These are phyloP conservation scores for Ogataea degrootiae DNA, from an alignment of 805 yeast genomes.

Conservation along the genomic window DNA sequence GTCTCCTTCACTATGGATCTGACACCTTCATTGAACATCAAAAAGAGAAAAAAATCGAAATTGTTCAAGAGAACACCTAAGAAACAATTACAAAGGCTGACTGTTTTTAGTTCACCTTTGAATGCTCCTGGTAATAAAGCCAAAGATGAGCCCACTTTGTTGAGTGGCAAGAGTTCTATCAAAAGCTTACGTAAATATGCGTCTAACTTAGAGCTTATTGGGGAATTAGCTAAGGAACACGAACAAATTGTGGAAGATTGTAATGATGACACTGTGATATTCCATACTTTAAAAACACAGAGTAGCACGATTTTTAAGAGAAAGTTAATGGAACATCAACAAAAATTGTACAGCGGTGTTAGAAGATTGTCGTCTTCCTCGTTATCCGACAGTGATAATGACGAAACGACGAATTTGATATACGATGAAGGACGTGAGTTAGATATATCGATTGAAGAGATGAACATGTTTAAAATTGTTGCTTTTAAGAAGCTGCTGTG, in stretches of 20 bases:
- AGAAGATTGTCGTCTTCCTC: not conserved
- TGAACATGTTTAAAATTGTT: constrained; percentile 23
- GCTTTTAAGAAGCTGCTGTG: constrained; percentile 18
- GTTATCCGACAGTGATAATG: not conserved
- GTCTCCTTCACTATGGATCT: constrained; percentile 27
- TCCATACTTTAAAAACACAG: not conserved
- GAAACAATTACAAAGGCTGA: constrained; percentile 21
- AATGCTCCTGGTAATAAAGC: not conserved
- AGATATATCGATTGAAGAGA: constrained; percentile 20
- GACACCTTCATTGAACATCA: constrained; percentile 23
- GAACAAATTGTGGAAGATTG: constrained; percentile 2
- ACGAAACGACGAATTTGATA: not conserved
- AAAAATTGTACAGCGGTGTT: not conserved
- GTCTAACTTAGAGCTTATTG: constrained; percentile 19
- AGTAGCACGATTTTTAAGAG: not conserved
- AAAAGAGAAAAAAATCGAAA: constrained; percentile 22
- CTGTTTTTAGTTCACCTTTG: constrained; percentile 20
- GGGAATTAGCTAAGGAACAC: constrained; percentile 9
- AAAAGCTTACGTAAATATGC: constrained; percentile 17
- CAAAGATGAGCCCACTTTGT: not conserved
- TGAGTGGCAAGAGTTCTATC: constrained; percentile 10
- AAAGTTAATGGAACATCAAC: not conserved
- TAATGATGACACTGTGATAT: constrained; percentile 7
- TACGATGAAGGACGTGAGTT: constrained; percentile 3
- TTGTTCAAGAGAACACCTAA: constrained; percentile 23